Percentiles rank a stretch among this genome's conserved stretches.
These are phyloP conservation scores for Mycena capillaripes DNA, from an alignment of 768 basidiomycete genomes.

Conservation along the genomic window DNA sequence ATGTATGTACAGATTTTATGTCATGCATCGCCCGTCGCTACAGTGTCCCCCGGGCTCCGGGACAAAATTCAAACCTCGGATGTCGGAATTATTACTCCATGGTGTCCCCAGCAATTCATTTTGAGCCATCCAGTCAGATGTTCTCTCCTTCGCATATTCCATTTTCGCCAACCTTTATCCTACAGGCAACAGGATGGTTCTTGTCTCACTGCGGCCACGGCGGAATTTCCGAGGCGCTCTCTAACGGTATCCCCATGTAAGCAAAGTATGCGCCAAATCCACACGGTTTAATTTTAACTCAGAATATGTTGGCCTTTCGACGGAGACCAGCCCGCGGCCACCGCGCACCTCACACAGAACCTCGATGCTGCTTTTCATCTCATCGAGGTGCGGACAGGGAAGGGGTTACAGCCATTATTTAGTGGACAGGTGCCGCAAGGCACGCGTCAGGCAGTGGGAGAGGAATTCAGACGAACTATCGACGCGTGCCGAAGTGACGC, in stretches of 20 bases:
- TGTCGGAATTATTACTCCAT: no score
- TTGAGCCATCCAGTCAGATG: no score
- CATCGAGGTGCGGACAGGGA: slow-evolving; percentile 37
- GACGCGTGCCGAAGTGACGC: slow-evolving; percentile 26
- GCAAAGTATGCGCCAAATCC: no score
- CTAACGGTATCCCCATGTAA: no score
- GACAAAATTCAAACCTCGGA: no score
- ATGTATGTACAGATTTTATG: slow-evolving; percentile 21
- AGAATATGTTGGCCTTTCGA: slow-evolving; percentile 44
- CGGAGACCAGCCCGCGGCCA: slow-evolving; percentile 39
- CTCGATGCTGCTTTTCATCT: slow-evolving; percentile 40
- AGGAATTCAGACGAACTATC: slow-evolving; percentile 26
- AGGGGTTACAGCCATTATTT: slow-evolving; percentile 31
- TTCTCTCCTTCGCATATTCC: no score
- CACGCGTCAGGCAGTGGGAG: slow-evolving; percentile 31
- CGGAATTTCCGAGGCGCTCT: no score
- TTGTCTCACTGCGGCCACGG: no score
- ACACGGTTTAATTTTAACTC: background rate
- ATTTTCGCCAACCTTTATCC: no score
- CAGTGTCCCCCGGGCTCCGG: no score
- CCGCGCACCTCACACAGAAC: slow-evolving; percentile 31
- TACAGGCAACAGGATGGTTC: no score
- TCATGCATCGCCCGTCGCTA: slow-evolving; percentile 36
- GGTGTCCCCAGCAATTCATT: no score
- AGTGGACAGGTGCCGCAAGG: slow-evolving; percentile 31